Percentiles rank a stretch among this genome's conserved stretches.
phyloP scores from a whole-genome alignment of 2,329 filamentous ascomycete genomes.

The Colletotrichum spaethianum region DNA sequence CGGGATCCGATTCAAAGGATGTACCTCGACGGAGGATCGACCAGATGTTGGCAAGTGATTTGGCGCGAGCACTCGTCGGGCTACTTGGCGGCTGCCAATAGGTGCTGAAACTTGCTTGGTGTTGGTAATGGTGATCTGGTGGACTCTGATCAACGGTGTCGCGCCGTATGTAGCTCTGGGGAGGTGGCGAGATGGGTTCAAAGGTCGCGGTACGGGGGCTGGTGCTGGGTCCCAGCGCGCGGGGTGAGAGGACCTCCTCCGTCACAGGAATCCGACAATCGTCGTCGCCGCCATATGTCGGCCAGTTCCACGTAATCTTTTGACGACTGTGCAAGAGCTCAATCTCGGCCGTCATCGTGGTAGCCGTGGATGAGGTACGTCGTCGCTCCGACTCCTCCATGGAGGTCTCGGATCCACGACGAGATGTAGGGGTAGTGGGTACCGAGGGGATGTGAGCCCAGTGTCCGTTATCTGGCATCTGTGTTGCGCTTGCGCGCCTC shows the following conservation, averaged over 20 bases:
- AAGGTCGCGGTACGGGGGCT: constrained; percentile 35
- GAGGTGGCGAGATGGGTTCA: constrained; percentile 33
- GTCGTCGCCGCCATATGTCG: constrained; percentile 35
- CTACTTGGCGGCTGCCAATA: constrained; percentile 35
- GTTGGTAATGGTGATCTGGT: not conserved
- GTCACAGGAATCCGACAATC: constrained; percentile 28
- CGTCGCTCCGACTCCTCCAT: constrained; percentile 35
- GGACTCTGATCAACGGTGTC: constrained; percentile 28
- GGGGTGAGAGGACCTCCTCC: not conserved
- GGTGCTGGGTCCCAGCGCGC: constrained; percentile 5
- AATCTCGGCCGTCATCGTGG: constrained; percentile 33
- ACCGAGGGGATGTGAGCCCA: constrained; percentile 40
- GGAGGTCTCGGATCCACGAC: constrained; percentile 40
- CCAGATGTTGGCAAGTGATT: constrained; percentile 47
- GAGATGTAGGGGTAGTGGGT: constrained; percentile 48
- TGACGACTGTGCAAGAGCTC: constrained; percentile 36
- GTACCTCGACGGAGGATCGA: constrained; percentile 43
- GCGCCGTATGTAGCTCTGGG: constrained; percentile 36
- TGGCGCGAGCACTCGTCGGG: constrained; percentile 38
- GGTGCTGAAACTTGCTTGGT: constrained; percentile 12
- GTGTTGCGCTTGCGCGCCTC: constrained; percentile 33
- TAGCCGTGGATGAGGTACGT: constrained; percentile 26
- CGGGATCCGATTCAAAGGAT: constrained; percentile 35
- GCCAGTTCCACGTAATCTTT: constrained; percentile 42
- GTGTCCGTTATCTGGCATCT: constrained; percentile 12